Evolutionary conservation across 2,329 filamentous ascomycete species (phyloP), one percentile per base, ranked within the genome.

Genomic region (Verticillium nonalfalfae): DNA sequence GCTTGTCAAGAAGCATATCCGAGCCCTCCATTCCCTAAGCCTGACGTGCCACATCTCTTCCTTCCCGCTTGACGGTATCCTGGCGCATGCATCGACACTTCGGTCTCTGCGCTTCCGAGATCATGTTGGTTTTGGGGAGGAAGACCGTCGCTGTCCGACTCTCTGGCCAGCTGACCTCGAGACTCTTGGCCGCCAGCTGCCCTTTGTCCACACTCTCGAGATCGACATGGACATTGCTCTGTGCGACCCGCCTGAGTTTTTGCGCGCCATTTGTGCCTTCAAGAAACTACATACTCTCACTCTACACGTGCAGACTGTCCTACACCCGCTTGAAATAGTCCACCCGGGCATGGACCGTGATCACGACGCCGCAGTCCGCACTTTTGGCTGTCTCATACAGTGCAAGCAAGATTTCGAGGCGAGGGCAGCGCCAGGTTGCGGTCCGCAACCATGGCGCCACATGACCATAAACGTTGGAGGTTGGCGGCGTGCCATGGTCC

Each of bases 381-480:
- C 68, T 0, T 71, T 80, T 45, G 64, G 65, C 9, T 62, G 68
- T 9, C 68, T 81, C n/a, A 55, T 74, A 3, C 65, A 68, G 7
- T 66, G 66, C 36, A 74, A 74, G 63, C 65, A 65, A 14, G 50
- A 36, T 10, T 56, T 60, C 1, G 54, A 56, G n/a, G 45, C 40
- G n/a, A 35, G 58, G 58, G 34, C 59, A 26, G 13, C 5, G 36
- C 33, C 21, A 33, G 35, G 9, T 10, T 14, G 13, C 31, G 57
- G 21, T 2, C 34, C 34, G 3, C 59, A 63, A 50, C 66, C 70
- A 1, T 81, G 77, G 78, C 73, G 68, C 57, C 68, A 68, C 35
- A 73, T 81, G 59, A 76, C 73, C n/a, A 70, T 82, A 61, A 81
- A 80, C 36, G 75, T 81, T 1, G 80, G 79, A 5, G 79, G 78